Percentiles rank a stretch among this genome's conserved stretches.
Conservation (phyloP, 805 yeast species). For the Candida koratica region DNA sequence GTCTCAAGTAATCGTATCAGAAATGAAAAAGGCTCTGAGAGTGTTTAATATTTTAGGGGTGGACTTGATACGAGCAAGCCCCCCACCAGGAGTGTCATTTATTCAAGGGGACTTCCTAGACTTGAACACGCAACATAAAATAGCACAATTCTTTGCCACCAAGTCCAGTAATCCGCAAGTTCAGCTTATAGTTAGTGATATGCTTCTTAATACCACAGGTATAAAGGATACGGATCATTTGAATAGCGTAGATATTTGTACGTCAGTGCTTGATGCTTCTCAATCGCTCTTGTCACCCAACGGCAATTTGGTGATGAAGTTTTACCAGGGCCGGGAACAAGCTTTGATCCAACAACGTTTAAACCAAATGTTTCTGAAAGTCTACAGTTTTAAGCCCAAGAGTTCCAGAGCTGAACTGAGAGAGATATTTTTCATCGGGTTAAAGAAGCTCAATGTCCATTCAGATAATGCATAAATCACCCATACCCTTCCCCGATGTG, state of each 20-base stretch:
- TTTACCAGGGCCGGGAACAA: slow-evolving; percentile 82
- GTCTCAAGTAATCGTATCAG: slow-evolving; percentile 75
- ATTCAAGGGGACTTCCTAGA: slow-evolving; percentile 40
- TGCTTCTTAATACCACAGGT: slow-evolving; percentile 95
- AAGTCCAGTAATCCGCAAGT: slow-evolving; percentile 10
- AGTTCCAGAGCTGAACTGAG: slow-evolving; percentile 77
- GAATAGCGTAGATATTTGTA: slow-evolving; percentile 86
- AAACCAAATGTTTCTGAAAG: slow-evolving; percentile 55
- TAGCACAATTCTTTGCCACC: slow-evolving; percentile 45
- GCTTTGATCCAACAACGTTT: slow-evolving; percentile 55
- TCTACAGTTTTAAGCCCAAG: slow-evolving; percentile 69
- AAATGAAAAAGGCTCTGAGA: slow-evolving; percentile 17
- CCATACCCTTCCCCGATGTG: too few species aligned
- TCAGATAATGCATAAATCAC: too few species aligned
- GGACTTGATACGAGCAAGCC: slow-evolving; percentile 40
- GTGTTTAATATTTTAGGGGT: slow-evolving; percentile 69
- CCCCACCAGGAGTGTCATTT: slow-evolving; percentile 36
- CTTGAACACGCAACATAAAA: slow-evolving; percentile 50
- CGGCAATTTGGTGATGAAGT: slow-evolving; percentile 80
- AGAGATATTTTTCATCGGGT: slow-evolving; percentile 77
- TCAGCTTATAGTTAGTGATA: slow-evolving; percentile 58
- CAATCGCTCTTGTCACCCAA: slow-evolving; percentile 62
- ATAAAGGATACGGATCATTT: slow-evolving; percentile 75
- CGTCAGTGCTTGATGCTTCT: slow-evolving; percentile 80
- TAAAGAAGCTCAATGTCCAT: too few species aligned